These are phyloP conservation scores for Aspergillus kassunensis DNA, from an alignment of 495 filamentous ascomycete species.

Conservation along the genomic window DNA sequence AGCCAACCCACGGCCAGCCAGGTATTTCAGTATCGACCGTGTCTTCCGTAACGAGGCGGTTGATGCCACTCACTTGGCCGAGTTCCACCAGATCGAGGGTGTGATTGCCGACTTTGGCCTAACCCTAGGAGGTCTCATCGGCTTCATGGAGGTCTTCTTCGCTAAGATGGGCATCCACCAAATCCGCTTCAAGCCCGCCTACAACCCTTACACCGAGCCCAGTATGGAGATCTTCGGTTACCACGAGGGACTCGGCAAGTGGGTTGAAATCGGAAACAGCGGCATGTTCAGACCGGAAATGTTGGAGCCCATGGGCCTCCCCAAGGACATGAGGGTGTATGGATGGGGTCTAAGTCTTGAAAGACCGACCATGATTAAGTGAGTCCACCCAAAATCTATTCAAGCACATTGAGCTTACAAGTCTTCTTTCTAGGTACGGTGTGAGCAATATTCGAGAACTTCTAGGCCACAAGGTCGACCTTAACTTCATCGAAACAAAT, in stretches of 20 bases:
- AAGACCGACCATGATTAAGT: slow-evolving; percentile 97
- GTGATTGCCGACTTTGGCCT: slow-evolving; percentile 95
- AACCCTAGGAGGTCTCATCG: slow-evolving; percentile 87
- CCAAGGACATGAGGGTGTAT: slow-evolving; percentile 82
- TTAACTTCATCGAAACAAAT: slow-evolving; percentile 76
- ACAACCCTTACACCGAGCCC: slow-evolving; percentile 98
- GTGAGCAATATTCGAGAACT: slow-evolving; percentile 83
- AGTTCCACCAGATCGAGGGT: slow-evolving; percentile 98
- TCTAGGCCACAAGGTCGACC: slow-evolving; percentile 78
- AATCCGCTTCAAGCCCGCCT: slow-evolving; percentile 94
- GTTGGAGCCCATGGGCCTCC: slow-evolving; percentile 85
- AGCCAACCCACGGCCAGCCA: slow-evolving; percentile 70
- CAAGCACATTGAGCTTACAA: neutral
- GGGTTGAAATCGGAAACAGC: slow-evolving; percentile 95
- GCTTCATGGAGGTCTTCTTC: slow-evolving; percentile 97
- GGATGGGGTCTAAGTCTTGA: slow-evolving; percentile 89
- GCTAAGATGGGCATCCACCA: slow-evolving; percentile 87
- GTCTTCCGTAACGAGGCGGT: slow-evolving; percentile 97
- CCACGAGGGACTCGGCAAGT: slow-evolving; percentile 83
- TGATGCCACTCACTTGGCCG: slow-evolving; percentile 91
- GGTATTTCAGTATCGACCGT: slow-evolving; percentile 96
- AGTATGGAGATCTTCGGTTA: slow-evolving; percentile 95
- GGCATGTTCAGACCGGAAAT: slow-evolving; percentile 99
- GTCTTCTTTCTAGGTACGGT: slow-evolving; percentile 52
- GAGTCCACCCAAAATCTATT: slow-evolving; percentile 20